A percentile compares a stretch with the other conserved stretches of the same genome.
Conservation (phyloP, 2,329 filamentous ascomycete genomes). For the Aspergillus clavatus region DNA sequence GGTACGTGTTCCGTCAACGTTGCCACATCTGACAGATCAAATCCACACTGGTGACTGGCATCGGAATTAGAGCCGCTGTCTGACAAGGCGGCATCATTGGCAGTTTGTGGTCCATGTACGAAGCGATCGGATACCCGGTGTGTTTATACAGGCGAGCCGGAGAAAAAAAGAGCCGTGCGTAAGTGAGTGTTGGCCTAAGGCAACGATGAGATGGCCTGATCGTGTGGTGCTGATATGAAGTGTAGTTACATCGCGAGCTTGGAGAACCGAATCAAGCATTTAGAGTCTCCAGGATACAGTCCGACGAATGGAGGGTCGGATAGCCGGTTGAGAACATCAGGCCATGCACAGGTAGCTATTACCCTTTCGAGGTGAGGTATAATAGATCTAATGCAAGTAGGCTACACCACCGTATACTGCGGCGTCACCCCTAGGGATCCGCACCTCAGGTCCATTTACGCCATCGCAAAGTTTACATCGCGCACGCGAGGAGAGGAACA, state of each 20-base stretch:
- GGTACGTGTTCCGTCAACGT: conserved; percentile 2
- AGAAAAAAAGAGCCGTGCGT: conserved; percentile 25
- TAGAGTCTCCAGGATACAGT: conserved; percentile 15
- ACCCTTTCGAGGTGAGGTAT: neutral
- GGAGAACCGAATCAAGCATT: conserved; percentile 23
- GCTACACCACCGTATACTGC: conserved; percentile 1
- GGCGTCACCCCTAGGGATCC: neutral
- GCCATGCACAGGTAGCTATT: conserved; percentile 8
- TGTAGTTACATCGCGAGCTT: conserved; percentile 25
- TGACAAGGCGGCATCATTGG: neutral
- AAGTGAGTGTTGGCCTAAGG: conserved; percentile 11
- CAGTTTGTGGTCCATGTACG: conserved; percentile 30
- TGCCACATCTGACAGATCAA: too few relatives aligned
- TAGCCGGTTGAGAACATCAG: conserved; percentile 2
- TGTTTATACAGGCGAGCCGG: conserved; percentile 25
- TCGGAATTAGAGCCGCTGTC: neutral
- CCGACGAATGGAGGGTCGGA: neutral
- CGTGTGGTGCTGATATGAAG: neutral
- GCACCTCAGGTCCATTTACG: neutral
- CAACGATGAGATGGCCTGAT: neutral
- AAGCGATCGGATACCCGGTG: conserved; percentile 20
- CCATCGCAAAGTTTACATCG: neutral
- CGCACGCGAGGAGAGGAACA: neutral
- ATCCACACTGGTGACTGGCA: too few relatives aligned
- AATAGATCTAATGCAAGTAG: neutral